These are phyloP conservation scores for Tetrapisispora phaffii DNA, from an alignment of 805 yeast species.

Conservation along the genomic window DNA sequence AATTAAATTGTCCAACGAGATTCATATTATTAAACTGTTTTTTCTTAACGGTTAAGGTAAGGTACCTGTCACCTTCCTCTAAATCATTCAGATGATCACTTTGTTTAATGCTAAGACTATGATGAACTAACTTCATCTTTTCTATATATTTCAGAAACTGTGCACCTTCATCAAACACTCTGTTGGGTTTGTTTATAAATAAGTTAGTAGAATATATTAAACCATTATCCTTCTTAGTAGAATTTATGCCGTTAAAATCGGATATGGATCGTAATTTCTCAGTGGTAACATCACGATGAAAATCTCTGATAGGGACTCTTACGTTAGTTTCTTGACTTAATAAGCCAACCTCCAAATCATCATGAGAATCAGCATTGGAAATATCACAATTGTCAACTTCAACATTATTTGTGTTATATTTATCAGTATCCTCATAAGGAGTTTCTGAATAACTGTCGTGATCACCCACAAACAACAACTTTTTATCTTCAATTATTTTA, in stretches of 20 bases:
- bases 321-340: constrained; percentile 12
- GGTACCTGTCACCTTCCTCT: constrained; percentile 44
- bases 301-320: constrained; percentile 7
- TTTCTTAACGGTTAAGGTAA: constrained; percentile 57
- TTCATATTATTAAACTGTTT: constrained; percentile 66
- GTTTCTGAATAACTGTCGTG: not conserved
- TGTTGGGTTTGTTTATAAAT: not conserved
- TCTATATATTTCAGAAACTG: not conserved
- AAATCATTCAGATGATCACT: constrained; percentile 35
- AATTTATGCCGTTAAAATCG: not conserved
- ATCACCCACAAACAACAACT: constrained; percentile 9
- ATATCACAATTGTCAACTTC: not conserved
- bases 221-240: not conserved
- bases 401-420: not conserved
- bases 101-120: constrained; percentile 2
- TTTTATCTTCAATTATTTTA: constrained; percentile 10
- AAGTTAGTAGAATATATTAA: not conserved
- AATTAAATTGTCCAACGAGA: constrained; percentile 85
- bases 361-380: not conserved
- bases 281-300: not conserved
- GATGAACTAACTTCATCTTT: not conserved
- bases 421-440: not conserved
- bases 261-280: not conserved
- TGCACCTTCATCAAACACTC: not conserved
- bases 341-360: constrained; percentile 1